Evolutionary conservation across 257 asterid species (phyloP), one percentile per base, ranked within the genome.

Genomic region (Lycium ferocissimum): DNA sequence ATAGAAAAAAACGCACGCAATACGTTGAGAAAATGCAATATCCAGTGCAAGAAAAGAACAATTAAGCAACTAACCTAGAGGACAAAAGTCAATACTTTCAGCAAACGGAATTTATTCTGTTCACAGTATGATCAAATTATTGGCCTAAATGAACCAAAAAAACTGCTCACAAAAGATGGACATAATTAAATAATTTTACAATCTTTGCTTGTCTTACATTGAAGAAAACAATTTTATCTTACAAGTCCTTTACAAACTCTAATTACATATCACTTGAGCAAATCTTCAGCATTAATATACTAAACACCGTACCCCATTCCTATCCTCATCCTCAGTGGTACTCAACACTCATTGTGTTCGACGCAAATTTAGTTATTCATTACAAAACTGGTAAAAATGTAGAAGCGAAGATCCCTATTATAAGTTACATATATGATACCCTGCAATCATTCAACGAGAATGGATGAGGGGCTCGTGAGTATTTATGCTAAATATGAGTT

Each of bases 31-130:
- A 35, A 7, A 33, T 18, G 56, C 76, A 63, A 43, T 38, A 49
- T 53, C 75, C 47, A 78, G 45, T 20, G 59, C 7, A 13, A 49
- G 2, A 35, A 45, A 57, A 6, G 38, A 1, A 40, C n/a, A 76
- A 76, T 51, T 3, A 76, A 26, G 63, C 40, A 76, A 76, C 62
- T 51, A 76, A 20, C 61, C 82, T 76, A 51, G 63, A 76, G 14
- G 82, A 51, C 37, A 51, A 26, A 76, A 51, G 82, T 26, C 45
- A 76, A 26, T 51, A 26, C 63, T 76, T 22, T 53, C 47, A 49
- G 63, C 63, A 51, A 13, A 7, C 3, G 3, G 35, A 20, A 47
- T 20, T 75, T 49, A 12, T 75, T 1, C 45, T 43, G 22, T 7
- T 47, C 43, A 59, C 22, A 75, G 61, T 22, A 26, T 47, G 81